A percentile compares a stretch with the other conserved stretches of the same genome.
phyloP scores from a whole-genome alignment of 1,139 yeast genomes.

The Magnusiomyces paraingens region DNA sequence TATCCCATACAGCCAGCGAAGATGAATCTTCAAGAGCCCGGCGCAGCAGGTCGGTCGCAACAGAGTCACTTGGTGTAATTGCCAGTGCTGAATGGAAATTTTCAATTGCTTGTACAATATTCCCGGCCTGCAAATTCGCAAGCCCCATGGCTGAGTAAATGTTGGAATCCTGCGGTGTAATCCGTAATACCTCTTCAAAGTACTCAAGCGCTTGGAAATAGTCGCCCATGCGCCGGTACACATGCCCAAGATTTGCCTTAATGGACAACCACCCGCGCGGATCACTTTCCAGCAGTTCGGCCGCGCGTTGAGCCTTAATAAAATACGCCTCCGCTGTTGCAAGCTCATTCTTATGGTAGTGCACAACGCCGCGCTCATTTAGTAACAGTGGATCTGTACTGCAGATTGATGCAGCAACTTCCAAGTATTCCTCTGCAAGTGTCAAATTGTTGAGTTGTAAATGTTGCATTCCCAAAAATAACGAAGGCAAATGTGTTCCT shows the following conservation, averaged over 20 bases:
- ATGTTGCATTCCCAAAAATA: constrained; percentile 95
- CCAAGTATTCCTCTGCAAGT: constrained; percentile 79
- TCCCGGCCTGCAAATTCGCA: constrained; percentile 65
- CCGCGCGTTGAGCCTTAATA: constrained; percentile 64
- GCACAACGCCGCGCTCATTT: constrained; percentile 88
- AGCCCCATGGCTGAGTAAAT: constrained; percentile 80
- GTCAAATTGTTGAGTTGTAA: constrained; percentile 76
- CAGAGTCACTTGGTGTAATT: constrained; percentile 71
- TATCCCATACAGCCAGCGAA: neutral
- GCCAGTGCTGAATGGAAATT: constrained; percentile 77
- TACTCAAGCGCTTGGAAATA: constrained; percentile 63
- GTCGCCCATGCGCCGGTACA: constrained; percentile 62
- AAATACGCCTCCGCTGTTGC: constrained; percentile 65
- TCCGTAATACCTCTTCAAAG: constrained; percentile 67
- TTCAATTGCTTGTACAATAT: constrained; percentile 53
- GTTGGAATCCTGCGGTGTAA: constrained; percentile 67
- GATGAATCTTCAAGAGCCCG: constrained; percentile 61
- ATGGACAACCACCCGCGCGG: constrained; percentile 83
- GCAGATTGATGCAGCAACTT: constrained; percentile 70
- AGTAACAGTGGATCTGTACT: constrained; percentile 77
- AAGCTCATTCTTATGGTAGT: constrained; percentile 69
- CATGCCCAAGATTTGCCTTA: constrained; percentile 87
- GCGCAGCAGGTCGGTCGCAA: constrained; percentile 72
- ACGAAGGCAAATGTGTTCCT: constrained; percentile 85
- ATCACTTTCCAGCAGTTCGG: constrained; percentile 65